A percentile compares a stretch with the other conserved stretches of the same genome.
Evolutionary conservation across 495 filamentous ascomycete genomes (phyloP).

Genomic region (Hyaloscypha bicolor): DNA sequence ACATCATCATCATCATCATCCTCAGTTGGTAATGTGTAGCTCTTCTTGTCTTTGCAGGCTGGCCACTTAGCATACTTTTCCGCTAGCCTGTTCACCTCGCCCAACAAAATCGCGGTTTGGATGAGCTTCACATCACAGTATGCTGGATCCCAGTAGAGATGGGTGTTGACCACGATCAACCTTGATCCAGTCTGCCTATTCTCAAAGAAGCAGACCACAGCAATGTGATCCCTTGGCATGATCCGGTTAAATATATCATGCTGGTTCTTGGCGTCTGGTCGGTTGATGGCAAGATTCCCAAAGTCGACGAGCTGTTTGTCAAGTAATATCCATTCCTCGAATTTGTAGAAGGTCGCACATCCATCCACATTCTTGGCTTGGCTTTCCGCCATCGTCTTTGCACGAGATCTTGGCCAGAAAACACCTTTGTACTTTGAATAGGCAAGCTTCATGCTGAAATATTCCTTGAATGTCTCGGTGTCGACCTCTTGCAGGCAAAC

Average conservation of each 20-base stretch:
- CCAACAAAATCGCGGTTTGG: conserved; percentile 92
- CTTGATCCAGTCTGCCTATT: conserved; percentile 84
- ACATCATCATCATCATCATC: conserved; percentile 55
- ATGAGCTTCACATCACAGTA: conserved; percentile 93
- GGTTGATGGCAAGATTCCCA: conserved; percentile 84
- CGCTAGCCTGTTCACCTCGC: conserved; percentile 79
- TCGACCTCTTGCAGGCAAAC: conserved; percentile 93
- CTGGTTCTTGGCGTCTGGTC: conserved; percentile 92
- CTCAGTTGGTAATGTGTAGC: conserved; percentile 41
- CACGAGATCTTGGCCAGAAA: conserved; percentile 83
- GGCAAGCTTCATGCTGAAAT: conserved; percentile 79
- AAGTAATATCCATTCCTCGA: conserved; percentile 84
- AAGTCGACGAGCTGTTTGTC: conserved; percentile 95
- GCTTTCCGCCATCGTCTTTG: conserved; percentile 86
- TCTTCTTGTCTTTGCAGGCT: conserved; percentile 76
- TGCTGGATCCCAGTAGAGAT: conserved; percentile 90
- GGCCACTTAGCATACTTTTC: conserved; percentile 79
- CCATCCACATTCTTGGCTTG: conserved; percentile 89
- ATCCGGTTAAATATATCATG: conserved; percentile 97
- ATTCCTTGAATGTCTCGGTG: conserved; percentile 84
- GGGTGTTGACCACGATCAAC: conserved; percentile 88
- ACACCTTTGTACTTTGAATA: conserved; percentile 89
- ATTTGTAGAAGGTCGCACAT: conserved; percentile 95
- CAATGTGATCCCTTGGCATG: conserved; percentile 97
- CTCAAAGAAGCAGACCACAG: conserved; percentile 85